Base-by-base conservation (phyloP, 192 early-diverging fungal genomes). In the Thamnidium elegans region DNA sequence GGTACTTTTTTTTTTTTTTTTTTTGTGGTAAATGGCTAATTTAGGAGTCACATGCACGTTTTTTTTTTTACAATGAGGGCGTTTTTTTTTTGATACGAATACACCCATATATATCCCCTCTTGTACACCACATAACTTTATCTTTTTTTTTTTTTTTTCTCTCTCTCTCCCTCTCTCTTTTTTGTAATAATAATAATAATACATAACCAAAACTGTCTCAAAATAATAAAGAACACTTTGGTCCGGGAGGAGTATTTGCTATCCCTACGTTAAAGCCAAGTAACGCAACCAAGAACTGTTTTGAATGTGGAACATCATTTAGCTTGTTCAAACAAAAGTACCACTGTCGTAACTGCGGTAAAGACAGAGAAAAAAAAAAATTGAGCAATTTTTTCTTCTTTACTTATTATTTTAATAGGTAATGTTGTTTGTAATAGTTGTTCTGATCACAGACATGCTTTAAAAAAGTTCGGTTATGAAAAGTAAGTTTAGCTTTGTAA, bases 271-370 rank as follows among this genome's bases (percentile, higher is more conserved):
- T 74, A 5, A 62, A 56, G 20, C 51, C 62, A 7, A 17, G 55
- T 3, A 47, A 46, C 34, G 54, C 32, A 47, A 34, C 32, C 19
- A 69, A 68, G 20, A 53, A 56, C 1, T 74, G 72, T 58, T 5
- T 11, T 9, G 63, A 69, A 34, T 76, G 74, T 50, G 39, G 55
- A 34, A 45, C 36, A 3, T 36, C 39, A 0, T 76, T 76, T 32
- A 53, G 50, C 50, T n/a, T 76, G n/a, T 71, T 76, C 48, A 60
- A 62, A 17, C 69, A 63, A 70, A 70, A 76, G 63, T 68, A 76
- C 30, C 54, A 63, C 21, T 76, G 74, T 51, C 48, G 62, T 45
- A 76, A 76, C 50, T 76, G 74, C 42, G 74, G 74, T 76, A 75
- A 61, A 62, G 7, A 34, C 17, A 10, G n/a, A 34, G 23, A 19